Conservation (phyloP, 2,329 filamentous ascomycete genomes). For the Proliferodiscus dingleyae region DNA sequence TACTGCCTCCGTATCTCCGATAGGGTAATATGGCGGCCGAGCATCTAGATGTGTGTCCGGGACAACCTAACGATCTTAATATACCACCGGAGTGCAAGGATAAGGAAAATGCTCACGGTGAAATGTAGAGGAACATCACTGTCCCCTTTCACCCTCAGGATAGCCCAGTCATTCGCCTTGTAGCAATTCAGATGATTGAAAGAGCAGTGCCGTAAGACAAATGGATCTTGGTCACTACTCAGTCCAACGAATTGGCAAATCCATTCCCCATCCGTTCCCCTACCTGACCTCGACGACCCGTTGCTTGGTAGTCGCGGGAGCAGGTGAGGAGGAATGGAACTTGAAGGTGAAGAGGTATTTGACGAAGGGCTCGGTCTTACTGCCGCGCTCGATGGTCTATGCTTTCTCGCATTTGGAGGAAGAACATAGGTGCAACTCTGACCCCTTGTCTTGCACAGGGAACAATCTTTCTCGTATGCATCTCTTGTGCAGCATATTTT, state of each 20-base stretch:
- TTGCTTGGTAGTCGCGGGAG: background rate
- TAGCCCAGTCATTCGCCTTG: slow-evolving; percentile 23
- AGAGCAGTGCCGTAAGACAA: slow-evolving; percentile 24
- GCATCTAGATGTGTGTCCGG: slow-evolving; percentile 24
- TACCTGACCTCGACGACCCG: background rate
- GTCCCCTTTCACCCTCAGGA: slow-evolving; percentile 21
- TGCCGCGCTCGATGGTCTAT: slow-evolving; percentile 12
- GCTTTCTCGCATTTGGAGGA: slow-evolving; percentile 21
- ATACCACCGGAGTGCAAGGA: background rate
- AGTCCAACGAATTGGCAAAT: slow-evolving; percentile 25
- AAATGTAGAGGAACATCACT: slow-evolving; percentile 21
- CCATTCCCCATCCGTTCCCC: slow-evolving; percentile 10
- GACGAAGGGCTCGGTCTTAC: slow-evolving; percentile 11
- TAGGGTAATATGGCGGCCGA: slow-evolving; percentile 21
- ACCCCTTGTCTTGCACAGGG: slow-evolving; percentile 22
- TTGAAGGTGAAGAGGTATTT: slow-evolving; percentile 14
- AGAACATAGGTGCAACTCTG: slow-evolving; percentile 25
- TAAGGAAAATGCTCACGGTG: slow-evolving; percentile 13
- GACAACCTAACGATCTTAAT: slow-evolving; percentile 17
- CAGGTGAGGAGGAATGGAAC: slow-evolving; percentile 7
- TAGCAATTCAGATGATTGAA: slow-evolving; percentile 27
- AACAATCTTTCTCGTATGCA: slow-evolving; percentile 22
- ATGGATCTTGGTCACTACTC: slow-evolving; percentile 27
- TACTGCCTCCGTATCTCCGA: slow-evolving; percentile 20
- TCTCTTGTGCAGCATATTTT: slow-evolving; percentile 28